These are phyloP conservation scores for Coemansia sp. DNA, from an alignment of 192 early-diverging fungal genomes.

Conservation along the genomic window DNA sequence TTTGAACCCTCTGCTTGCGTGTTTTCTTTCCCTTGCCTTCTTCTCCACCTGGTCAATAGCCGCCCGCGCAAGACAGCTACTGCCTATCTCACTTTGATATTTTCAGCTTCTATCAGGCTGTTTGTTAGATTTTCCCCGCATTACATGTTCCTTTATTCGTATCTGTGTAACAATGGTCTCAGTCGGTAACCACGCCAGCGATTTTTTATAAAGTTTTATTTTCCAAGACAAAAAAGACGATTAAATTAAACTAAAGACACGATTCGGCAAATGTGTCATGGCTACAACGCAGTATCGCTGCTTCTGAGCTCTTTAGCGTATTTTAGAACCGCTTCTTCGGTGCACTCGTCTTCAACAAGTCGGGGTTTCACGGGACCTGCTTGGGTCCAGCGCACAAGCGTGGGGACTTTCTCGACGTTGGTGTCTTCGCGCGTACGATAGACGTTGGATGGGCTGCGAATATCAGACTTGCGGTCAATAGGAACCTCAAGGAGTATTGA, in stretches of 20 bases:
- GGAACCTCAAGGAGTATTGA: constrained; percentile 46
- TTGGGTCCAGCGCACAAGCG: constrained; percentile 37
- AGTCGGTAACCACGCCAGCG: not conserved
- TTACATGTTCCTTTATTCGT: not conserved
- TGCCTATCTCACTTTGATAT: not conserved
- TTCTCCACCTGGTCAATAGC: not conserved
- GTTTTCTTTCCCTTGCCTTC: not conserved
- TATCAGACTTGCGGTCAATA: constrained; percentile 35
- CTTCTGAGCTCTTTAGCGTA: constrained; percentile 22
- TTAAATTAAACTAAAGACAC: not conserved
- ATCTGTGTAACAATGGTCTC: not conserved
- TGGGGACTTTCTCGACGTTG: constrained; percentile 35
- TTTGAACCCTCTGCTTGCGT: not conserved
- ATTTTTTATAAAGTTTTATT: not conserved
- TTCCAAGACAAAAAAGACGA: too few relatives aligned
- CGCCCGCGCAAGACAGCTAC: not conserved
- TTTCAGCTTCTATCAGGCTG: not conserved
- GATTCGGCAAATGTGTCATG: not conserved
- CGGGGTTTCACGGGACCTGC: constrained; percentile 22
- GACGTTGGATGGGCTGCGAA: constrained; percentile 21
- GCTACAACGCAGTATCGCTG: not conserved
- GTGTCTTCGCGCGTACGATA: constrained; percentile 32
- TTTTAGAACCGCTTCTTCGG: constrained; percentile 15
- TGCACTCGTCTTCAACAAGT: constrained; percentile 43
- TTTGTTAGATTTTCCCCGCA: not conserved